Evolutionary conservation across 1,139 yeast genomes (phyloP).

Genomic region (Hemisphaericaspora lyxosophila): DNA sequence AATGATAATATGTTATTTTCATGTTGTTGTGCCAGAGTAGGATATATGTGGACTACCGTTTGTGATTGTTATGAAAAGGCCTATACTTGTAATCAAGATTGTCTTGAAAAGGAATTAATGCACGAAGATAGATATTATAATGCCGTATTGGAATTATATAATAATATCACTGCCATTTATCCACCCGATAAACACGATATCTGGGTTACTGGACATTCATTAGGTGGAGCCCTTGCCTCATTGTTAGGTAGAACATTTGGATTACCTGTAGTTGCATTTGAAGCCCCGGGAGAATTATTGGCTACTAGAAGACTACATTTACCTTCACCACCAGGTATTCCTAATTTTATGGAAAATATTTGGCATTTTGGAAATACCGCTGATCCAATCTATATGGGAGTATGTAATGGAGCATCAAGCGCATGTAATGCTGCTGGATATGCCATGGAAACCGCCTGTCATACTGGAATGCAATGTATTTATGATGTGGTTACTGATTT

Average conservation of each 20-base stretch:
- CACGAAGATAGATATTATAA: slow-evolving; percentile 79
- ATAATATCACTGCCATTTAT: slow-evolving; percentile 65
- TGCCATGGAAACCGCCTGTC: slow-evolving; percentile 97
- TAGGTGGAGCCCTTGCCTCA: slow-evolving; percentile 87
- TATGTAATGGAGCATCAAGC: slow-evolving; percentile 92
- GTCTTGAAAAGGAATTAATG: slow-evolving; percentile 75
- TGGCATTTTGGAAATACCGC: slow-evolving; percentile 98
- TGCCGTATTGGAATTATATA: slow-evolving; percentile 75
- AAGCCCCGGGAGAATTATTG: slow-evolving; percentile 89
- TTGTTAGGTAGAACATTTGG: slow-evolving; percentile 88
- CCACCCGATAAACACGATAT: slow-evolving; percentile 63
- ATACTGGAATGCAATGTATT: slow-evolving; percentile 82
- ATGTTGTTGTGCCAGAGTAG: slow-evolving; percentile 94
- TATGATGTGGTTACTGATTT: slow-evolving; percentile 87
- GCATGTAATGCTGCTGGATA: slow-evolving; percentile 91
- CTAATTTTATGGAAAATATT: slow-evolving; percentile 73
- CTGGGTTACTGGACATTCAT: slow-evolving; percentile 95
- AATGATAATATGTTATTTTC: slow-evolving; percentile 89
- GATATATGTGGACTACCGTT: slow-evolving; percentile 91
- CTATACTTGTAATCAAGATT: slow-evolving; percentile 85
- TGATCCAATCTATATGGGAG: slow-evolving; percentile 96
- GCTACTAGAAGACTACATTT: slow-evolving; percentile 83
- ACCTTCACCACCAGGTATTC: slow-evolving; percentile 91
- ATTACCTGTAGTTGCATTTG: slow-evolving; percentile 83
- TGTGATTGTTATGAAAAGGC: slow-evolving; percentile 90